Conservation (phyloP, 2,329 filamentous ascomycete species). For the Pestalotiopsis fici region DNA sequence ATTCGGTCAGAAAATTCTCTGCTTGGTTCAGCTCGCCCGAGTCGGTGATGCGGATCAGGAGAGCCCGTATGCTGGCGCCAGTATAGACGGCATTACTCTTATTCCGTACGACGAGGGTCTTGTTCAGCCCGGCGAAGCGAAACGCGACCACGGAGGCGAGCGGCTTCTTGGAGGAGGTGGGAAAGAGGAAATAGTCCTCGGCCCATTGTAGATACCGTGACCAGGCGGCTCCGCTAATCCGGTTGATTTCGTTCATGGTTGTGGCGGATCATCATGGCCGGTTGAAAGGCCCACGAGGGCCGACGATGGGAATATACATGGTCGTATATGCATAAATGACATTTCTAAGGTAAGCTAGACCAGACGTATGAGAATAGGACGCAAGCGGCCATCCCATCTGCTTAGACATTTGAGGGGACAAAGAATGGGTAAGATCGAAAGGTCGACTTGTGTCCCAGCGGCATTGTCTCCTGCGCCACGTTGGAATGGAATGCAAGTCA, state of each 20-base stretch:
- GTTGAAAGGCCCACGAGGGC: too few species aligned
- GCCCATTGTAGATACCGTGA: not conserved
- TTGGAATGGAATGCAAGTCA: too few species aligned
- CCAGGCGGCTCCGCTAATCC: not conserved
- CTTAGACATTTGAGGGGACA: not conserved
- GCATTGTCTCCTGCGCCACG: not conserved
- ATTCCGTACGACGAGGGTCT: not conserved
- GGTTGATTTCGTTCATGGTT: not conserved
- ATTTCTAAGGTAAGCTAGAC: too few species aligned
- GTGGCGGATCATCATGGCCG: not conserved
- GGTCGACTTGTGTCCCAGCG: not conserved
- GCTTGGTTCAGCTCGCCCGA: not conserved
- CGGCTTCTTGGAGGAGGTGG: not conserved
- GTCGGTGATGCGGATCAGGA: slow-evolving; percentile 4
- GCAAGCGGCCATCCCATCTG: too few species aligned
- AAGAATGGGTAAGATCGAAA: too few species aligned
- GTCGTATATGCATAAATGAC: too few species aligned
- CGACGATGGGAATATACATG: too few species aligned
- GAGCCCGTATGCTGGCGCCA: not conserved
- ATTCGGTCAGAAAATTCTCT: not conserved
- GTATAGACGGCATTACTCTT: slow-evolving; percentile 6
- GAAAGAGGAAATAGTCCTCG: not conserved
- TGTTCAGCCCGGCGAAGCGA: not conserved
- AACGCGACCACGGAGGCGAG: not conserved
- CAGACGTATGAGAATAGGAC: too few species aligned